These are phyloP conservation scores for Trichoderma asperellum DNA, from an alignment of 2,329 filamentous ascomycete genomes.

Conservation along the genomic window DNA sequence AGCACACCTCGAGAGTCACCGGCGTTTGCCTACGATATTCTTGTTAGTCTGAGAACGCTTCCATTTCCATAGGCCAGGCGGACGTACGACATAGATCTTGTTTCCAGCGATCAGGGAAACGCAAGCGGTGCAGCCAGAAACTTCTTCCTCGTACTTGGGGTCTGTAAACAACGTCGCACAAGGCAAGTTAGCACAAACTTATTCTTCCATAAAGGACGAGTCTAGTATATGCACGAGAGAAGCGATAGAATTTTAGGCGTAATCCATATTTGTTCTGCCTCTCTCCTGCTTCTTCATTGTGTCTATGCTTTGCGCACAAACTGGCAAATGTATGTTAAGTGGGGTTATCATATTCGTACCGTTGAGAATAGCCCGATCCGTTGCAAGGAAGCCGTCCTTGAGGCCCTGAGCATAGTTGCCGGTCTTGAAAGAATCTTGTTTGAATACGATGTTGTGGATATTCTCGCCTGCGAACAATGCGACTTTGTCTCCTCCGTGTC, in stretches of 20 bases:
- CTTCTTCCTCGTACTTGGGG: conserved; percentile 95
- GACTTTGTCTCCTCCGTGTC: conserved; percentile 95
- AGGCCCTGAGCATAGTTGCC: conserved; percentile 93
- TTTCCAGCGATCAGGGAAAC: conserved; percentile 86
- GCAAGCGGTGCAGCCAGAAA: conserved; percentile 95
- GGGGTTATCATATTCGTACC: conserved; percentile 59
- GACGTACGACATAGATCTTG: conserved; percentile 92
- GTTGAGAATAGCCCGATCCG: conserved; percentile 91
- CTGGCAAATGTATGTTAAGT: conserved; percentile 4
- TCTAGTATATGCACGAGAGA: not conserved
- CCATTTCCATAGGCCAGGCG: conserved; percentile 27
- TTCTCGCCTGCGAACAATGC: conserved; percentile 90
- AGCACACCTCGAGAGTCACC: conserved; percentile 94
- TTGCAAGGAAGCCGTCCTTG: conserved; percentile 96
- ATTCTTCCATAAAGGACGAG: not conserved
- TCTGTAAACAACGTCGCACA: conserved; percentile 57
- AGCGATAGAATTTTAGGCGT: not conserved
- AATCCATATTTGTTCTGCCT: conserved; percentile 4
- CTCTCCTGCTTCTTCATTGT: not conserved
- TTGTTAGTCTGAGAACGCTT: conserved; percentile 3
- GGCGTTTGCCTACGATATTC: conserved; percentile 77
- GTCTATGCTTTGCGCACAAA: not conserved
- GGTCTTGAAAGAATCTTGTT: conserved; percentile 90
- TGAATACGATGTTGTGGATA: conserved; percentile 90
- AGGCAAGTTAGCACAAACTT: not conserved